phyloP scores from a whole-genome alignment of 75 land plant genomes.

The Gnetum montanum region DNA sequence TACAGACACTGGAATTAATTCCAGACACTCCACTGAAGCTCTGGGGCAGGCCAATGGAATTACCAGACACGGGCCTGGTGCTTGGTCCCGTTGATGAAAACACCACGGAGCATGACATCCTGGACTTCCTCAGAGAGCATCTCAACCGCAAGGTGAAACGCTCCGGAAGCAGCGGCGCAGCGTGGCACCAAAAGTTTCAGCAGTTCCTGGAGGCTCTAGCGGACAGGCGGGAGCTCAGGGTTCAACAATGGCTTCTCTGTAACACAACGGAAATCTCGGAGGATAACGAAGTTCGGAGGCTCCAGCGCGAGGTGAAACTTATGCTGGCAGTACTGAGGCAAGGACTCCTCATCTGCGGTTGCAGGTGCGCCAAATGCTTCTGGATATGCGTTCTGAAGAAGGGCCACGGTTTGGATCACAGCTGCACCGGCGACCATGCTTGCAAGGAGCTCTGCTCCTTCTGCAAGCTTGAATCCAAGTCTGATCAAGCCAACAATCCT shows the following conservation, averaged over 20 bases:
- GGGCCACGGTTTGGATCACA: slow-evolving; percentile 16
- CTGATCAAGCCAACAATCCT: background rate
- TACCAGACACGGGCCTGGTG: background rate
- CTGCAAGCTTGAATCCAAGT: slow-evolving; percentile 14
- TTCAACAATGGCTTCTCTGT: slow-evolving; percentile 12
- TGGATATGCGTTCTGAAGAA: slow-evolving; percentile 15
- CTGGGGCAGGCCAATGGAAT: background rate
- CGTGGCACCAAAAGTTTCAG: slow-evolving; percentile 17
- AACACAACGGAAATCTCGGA: slow-evolving; percentile 13
- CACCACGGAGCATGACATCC: background rate
- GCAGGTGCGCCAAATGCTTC: slow-evolving; percentile 23
- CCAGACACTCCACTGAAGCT: background rate
- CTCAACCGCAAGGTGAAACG: slow-evolving; percentile 14
- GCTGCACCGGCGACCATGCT: slow-evolving; percentile 15
- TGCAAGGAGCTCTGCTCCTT: background rate
- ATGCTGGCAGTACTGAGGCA: slow-evolving; percentile 12
- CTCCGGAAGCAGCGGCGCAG: slow-evolving; percentile 9
- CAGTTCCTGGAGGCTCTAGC: slow-evolving; percentile 13
- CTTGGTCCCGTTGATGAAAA: background rate
- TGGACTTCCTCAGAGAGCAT: slow-evolving; percentile 2
- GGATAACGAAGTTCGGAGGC: slow-evolving; percentile 21
- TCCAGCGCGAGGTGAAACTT: slow-evolving; percentile 9
- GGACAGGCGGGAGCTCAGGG: slow-evolving; percentile 13
- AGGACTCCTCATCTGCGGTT: slow-evolving; percentile 15
- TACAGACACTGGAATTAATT: background rate